A percentile compares a stretch with the other conserved stretches of the same genome.
phyloP scores from a whole-genome alignment of 2,329 filamentous ascomycete species.

The Remersonia thermophila region DNA sequence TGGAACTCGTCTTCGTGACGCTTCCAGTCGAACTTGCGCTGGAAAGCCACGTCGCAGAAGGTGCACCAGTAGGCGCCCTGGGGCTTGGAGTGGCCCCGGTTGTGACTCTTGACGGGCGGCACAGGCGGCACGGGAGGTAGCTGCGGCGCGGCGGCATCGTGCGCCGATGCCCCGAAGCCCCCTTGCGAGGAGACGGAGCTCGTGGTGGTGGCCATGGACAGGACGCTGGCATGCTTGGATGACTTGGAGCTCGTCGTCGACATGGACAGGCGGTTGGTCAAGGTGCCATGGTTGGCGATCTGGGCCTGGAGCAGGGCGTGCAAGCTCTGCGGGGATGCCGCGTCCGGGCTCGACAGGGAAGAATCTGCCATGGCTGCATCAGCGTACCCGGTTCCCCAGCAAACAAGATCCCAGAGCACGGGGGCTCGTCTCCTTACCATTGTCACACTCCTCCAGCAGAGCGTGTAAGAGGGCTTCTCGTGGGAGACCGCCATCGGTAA shows the following conservation, averaged over 20 bases:
- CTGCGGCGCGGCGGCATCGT: slow-evolving; percentile 5
- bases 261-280: slow-evolving; percentile 15
- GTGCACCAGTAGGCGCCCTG: slow-evolving; percentile 44
- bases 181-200: slow-evolving; percentile 21
- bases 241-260: slow-evolving; percentile 39
- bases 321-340: slow-evolving; percentile 6
- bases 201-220: slow-evolving; percentile 26
- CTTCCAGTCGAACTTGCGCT: slow-evolving; percentile 58
- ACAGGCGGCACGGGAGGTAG: slow-evolving; percentile 23
- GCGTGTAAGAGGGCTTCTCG: slow-evolving; percentile 23
- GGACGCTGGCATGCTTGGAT: slow-evolving; percentile 34
- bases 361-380: slow-evolving; percentile 1
- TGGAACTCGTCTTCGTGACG: slow-evolving; percentile 59
- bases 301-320: slow-evolving; percentile 8
- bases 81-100: slow-evolving; percentile 23
- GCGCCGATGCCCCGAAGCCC: not conserved
- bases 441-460: slow-evolving; percentile 21
- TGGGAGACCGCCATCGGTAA: slow-evolving; percentile 21
- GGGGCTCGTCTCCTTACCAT: too few relatives aligned
- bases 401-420: too few relatives aligned
- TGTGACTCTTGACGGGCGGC: slow-evolving; percentile 20
- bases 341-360: slow-evolving; percentile 3
- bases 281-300: slow-evolving; percentile 3
- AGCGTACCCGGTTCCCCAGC: too few relatives aligned
- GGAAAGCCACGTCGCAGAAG: slow-evolving; percentile 51